Evolutionary conservation across 2,329 filamentous ascomycete genomes (phyloP).

Genomic region (Epichloe sibirici): DNA sequence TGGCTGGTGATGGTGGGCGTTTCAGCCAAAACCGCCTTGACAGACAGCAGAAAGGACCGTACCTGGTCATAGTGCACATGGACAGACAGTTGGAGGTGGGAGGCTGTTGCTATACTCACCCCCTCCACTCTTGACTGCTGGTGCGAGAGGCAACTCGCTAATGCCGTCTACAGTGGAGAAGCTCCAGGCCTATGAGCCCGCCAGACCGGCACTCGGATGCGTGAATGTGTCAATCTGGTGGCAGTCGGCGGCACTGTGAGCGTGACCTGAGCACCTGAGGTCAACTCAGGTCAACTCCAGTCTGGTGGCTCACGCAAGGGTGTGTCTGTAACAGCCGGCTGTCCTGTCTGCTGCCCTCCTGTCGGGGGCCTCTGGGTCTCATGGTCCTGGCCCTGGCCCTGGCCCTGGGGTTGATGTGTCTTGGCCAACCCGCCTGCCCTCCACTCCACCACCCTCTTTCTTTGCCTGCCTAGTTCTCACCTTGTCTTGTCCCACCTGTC

Average conservation of each 20-base stretch:
- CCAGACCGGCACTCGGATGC: too few relatives aligned
- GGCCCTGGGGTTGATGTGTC: conserved; percentile 5
- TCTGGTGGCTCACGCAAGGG: not conserved
- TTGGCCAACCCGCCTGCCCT: conserved; percentile 4
- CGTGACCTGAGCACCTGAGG: too few relatives aligned
- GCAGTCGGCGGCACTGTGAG: too few relatives aligned
- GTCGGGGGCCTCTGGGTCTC: conserved; percentile 2
- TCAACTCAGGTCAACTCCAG: too few relatives aligned
- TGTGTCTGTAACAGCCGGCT: not conserved
- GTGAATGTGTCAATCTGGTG: too few relatives aligned
- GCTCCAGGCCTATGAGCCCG: not conserved
- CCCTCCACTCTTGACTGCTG: not conserved
- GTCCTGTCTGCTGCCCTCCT: conserved; percentile 3
- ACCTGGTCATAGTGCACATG: not conserved
- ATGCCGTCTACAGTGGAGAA: not conserved
- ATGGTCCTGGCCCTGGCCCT: conserved; percentile 4
- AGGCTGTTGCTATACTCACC: not conserved
- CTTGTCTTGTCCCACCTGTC: not conserved
- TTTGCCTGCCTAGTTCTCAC: not conserved
- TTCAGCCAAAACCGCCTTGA: conserved; percentile 10
- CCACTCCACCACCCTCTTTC: not conserved
- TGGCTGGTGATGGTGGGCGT: conserved; percentile 1
- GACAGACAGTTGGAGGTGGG: not conserved
- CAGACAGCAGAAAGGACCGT: not conserved
- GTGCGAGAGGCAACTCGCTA: too few relatives aligned